phyloP scores from a whole-genome alignment of 1,139 yeast genomes.

The Taphrina sp. region DNA sequence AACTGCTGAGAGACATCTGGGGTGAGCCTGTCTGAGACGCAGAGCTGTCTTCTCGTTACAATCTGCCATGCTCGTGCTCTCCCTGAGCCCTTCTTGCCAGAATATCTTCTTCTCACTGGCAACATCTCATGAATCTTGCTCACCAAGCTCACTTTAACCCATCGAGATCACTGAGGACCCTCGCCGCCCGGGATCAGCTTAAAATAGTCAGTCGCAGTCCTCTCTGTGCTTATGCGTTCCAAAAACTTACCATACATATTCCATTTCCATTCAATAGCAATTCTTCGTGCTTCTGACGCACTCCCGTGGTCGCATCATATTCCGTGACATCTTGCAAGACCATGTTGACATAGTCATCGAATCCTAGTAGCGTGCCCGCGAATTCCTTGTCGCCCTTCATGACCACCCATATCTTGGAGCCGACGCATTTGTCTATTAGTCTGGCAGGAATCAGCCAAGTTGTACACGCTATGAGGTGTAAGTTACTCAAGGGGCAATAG shows the following conservation, averaged over 20 bases:
- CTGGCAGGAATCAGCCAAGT: background rate
- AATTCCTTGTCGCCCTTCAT: constrained; percentile 67
- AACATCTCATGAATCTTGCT: too few species aligned
- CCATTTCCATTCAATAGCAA: constrained; percentile 87
- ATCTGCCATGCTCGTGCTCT: too few species aligned
- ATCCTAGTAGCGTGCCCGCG: constrained; percentile 81
- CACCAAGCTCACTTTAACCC: background rate
- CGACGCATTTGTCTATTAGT: constrained; percentile 79
- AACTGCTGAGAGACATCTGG: too few species aligned
- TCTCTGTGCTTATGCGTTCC: background rate
- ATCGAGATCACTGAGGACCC: constrained; percentile 28
- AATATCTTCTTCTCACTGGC: too few species aligned
- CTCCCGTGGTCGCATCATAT: constrained; percentile 46
- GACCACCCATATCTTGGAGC: constrained; percentile 73
- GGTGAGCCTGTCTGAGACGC: too few species aligned
- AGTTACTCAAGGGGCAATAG: constrained; percentile 25
- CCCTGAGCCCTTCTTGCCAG: too few species aligned
- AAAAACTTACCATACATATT: constrained; percentile 64
- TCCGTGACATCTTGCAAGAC: constrained; percentile 83
- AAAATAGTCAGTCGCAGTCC: background rate
- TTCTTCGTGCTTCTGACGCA: constrained; percentile 53
- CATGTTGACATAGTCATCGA: constrained; percentile 89
- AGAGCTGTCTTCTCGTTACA: too few species aligned
- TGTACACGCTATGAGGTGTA: background rate
- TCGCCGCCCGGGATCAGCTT: constrained; percentile 38